Conservation (phyloP, 495 filamentous ascomycete species). For the Lasiosphaeris hirsuta region DNA sequence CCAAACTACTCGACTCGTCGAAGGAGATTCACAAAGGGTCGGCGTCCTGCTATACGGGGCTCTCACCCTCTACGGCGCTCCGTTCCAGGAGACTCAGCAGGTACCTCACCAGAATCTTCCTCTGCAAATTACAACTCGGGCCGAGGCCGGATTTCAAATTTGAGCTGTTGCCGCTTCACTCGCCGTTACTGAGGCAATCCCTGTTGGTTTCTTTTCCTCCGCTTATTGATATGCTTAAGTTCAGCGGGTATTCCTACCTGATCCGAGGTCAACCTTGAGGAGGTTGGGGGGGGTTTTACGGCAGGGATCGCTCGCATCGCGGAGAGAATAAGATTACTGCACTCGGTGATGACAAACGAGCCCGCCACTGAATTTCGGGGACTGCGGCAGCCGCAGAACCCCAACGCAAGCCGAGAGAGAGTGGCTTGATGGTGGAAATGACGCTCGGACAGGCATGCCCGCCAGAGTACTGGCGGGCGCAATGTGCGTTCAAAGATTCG, state of each 20-base stretch:
- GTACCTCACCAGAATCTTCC: conserved; percentile 55
- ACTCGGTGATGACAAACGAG: conserved; percentile 38
- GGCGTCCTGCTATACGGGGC: conserved; percentile 28
- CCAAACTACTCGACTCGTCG: conserved; percentile 67
- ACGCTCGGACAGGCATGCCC: conserved; percentile 68
- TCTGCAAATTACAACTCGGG: conserved; percentile 67
- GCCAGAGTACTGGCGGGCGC: conserved; percentile 59
- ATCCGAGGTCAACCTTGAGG: conserved; percentile 60
- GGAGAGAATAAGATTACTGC: conserved; percentile 40
- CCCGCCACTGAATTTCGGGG: conserved; percentile 47
- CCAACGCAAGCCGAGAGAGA: conserved; percentile 50
- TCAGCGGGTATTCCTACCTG: conserved; percentile 68
- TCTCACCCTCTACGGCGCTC: conserved; percentile 59
- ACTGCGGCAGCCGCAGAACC: conserved; percentile 31
- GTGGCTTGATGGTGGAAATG: conserved; percentile 53
- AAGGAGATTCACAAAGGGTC: conserved; percentile 57
- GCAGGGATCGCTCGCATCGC: conserved; percentile 6
- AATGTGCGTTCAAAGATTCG: conserved; percentile 72
- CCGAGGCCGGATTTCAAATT: conserved; percentile 65
- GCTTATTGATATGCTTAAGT: conserved; percentile 78
- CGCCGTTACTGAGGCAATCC: conserved; percentile 67
- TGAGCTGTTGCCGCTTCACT: conserved; percentile 70
- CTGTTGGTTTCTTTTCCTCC: conserved; percentile 72
- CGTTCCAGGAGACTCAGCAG: conserved; percentile 62
- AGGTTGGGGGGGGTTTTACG: conserved; percentile 22